A percentile compares a stretch with the other conserved stretches of the same genome.
These are phyloP conservation scores for Mycocentrospora acerina DNA, from an alignment of 2,329 filamentous ascomycete genomes.

Conservation along the genomic window DNA sequence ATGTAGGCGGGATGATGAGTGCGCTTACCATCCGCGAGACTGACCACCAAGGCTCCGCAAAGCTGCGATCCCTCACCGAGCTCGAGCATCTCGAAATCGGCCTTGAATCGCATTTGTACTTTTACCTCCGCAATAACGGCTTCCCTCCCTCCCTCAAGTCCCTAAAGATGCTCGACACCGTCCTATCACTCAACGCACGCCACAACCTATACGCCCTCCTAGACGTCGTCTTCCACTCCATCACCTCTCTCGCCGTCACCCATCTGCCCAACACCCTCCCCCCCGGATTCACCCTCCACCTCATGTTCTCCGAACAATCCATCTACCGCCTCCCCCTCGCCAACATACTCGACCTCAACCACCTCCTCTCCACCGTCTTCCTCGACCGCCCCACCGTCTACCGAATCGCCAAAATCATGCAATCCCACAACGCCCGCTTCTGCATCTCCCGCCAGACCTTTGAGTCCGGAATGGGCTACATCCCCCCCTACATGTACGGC, in stretches of 20 bases:
- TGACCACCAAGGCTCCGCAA: conserved; percentile 16
- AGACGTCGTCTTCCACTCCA: conserved; percentile 14
- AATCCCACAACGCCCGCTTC: conserved; percentile 23
- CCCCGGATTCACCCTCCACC: conserved; percentile 19
- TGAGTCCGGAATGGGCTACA: conserved; percentile 16
- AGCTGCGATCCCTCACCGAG: conserved; percentile 24
- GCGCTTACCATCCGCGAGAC: conserved; percentile 11
- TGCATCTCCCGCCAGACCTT: conserved; percentile 28
- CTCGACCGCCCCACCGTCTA: conserved; percentile 29
- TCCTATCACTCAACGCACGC: conserved; percentile 20
- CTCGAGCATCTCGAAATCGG: conserved; percentile 34
- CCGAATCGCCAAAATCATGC: conserved; percentile 23
- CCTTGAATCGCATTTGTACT: conserved; percentile 28
- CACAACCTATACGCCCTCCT: conserved; percentile 17
- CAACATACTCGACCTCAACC: conserved; percentile 9
- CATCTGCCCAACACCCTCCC: conserved; percentile 13
- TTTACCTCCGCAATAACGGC: conserved; percentile 24
- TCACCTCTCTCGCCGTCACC: conserved; percentile 16
- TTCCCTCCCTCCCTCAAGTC: conserved; percentile 27
- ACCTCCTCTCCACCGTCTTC: conserved; percentile 18
- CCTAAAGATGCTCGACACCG: conserved; percentile 29
- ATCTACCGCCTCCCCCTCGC: conserved; percentile 11
- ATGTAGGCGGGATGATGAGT: conserved; percentile 25
- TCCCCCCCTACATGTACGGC: conserved; percentile 40
- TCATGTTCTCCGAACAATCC: conserved; percentile 21